A percentile compares a stretch with the other conserved stretches of the same genome.
phyloP scores from a whole-genome alignment of 2,329 filamentous ascomycete genomes.

The Tolypocladium paradoxum region DNA sequence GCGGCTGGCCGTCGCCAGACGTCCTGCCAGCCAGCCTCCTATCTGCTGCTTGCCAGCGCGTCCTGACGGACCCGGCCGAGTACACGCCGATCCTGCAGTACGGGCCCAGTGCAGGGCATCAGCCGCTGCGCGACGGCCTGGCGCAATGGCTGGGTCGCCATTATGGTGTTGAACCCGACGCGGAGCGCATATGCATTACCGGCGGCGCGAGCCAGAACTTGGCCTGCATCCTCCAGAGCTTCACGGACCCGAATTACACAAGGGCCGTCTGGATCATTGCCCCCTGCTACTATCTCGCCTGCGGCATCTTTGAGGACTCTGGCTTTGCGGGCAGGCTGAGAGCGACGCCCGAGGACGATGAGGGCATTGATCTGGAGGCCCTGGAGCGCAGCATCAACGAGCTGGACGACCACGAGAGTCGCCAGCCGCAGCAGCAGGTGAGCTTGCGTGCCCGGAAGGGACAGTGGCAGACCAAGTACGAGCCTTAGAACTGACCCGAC shows the following conservation, averaged over 20 bases:
- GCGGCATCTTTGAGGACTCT: slow-evolving; percentile 73
- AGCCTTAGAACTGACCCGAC: neutral
- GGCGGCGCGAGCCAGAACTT: slow-evolving; percentile 80
- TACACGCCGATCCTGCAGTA: slow-evolving; percentile 62
- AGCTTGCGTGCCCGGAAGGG: neutral
- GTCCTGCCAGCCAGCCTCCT: slow-evolving; percentile 58
- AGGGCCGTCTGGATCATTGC: slow-evolving; percentile 68
- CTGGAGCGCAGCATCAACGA: slow-evolving; percentile 18
- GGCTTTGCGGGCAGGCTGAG: slow-evolving; percentile 58
- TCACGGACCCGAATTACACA: slow-evolving; percentile 68
- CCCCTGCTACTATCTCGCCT: slow-evolving; percentile 77
- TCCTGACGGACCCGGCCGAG: slow-evolving; percentile 49
- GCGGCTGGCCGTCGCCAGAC: slow-evolving; percentile 53
- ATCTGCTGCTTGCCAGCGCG: slow-evolving; percentile 45
- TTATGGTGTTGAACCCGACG: slow-evolving; percentile 36
- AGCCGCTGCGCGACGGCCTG: slow-evolving; percentile 56
- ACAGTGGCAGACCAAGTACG: neutral
- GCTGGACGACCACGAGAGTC: slow-evolving; percentile 16
- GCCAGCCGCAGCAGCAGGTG: slow-evolving; percentile 5
- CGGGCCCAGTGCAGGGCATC: slow-evolving; percentile 65
- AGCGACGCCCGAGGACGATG: slow-evolving; percentile 64
- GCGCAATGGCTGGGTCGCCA: slow-evolving; percentile 59
- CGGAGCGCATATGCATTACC: slow-evolving; percentile 64
- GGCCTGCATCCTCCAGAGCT: slow-evolving; percentile 66
- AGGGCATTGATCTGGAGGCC: slow-evolving; percentile 61